Evolutionary conservation across 768 basidiomycete species (phyloP).

Genomic region (Chalciporus pseudorubinellus): DNA sequence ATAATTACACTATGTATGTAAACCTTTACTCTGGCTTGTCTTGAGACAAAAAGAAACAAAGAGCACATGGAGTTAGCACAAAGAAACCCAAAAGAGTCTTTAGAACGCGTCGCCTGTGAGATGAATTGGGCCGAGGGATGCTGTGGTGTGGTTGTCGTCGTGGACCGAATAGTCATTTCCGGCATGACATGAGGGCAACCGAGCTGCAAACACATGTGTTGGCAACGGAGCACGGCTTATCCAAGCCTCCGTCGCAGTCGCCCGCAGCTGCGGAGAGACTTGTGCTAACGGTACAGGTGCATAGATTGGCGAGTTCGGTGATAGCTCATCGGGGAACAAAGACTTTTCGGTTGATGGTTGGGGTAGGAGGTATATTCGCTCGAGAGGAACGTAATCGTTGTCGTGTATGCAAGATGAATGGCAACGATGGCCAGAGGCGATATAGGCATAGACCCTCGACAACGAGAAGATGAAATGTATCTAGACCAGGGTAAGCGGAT

Average conservation of each 20-base stretch:
- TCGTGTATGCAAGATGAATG: constrained; percentile 10
- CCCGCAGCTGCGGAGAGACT: constrained; percentile 52
- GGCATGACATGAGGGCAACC: not conserved
- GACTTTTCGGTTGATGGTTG: constrained; percentile 16
- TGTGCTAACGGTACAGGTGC: constrained; percentile 63
- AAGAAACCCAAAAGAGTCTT: not conserved
- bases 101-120: constrained; percentile 10
- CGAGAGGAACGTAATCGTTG: constrained; percentile 36
- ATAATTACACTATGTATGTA: no score
- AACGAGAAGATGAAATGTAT: constrained; percentile 76
- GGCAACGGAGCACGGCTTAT: constrained; percentile 32
- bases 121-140: constrained; percentile 21
- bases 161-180: constrained; percentile 1
- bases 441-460: constrained; percentile 58
- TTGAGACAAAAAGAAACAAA: not conserved
- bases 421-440: constrained; percentile 42
- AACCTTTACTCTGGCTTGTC: no score
- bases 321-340: not conserved
- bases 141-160: not conserved
- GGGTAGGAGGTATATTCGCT: constrained; percentile 65
- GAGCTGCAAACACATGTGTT: not conserved
- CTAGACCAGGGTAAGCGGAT: constrained; percentile 32
- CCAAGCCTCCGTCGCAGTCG: constrained; percentile 68
- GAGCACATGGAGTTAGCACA: no score
- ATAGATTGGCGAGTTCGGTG: constrained; percentile 43